Percentiles rank a stretch among this genome's conserved stretches.
phyloP scores from a whole-genome alignment of 768 basidiomycete genomes.

The Calocera viscosa region DNA sequence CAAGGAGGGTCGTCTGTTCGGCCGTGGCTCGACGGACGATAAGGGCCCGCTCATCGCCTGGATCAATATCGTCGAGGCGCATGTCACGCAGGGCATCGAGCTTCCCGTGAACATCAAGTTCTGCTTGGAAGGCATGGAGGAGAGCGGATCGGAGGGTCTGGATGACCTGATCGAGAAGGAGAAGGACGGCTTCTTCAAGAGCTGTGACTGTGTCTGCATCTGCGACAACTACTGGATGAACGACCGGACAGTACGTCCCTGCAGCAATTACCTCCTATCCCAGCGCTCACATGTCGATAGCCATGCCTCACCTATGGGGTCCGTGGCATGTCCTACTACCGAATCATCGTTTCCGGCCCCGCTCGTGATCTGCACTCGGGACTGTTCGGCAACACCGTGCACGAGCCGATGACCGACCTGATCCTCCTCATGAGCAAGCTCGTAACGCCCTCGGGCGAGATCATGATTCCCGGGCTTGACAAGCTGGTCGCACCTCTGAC shows the following conservation, averaged over 20 bases:
- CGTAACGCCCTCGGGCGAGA: constrained; percentile 63
- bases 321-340: constrained; percentile 79
- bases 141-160: constrained; percentile 80
- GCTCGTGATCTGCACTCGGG: constrained; percentile 84
- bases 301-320: constrained; percentile 78
- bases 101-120: constrained; percentile 83
- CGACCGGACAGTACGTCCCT: background rate
- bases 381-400: constrained; percentile 65
- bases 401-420: constrained; percentile 92
- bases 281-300: background rate
- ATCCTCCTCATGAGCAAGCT: constrained; percentile 73
- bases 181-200: constrained; percentile 63
- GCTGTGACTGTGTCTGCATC: constrained; percentile 88
- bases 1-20: constrained; percentile 52
- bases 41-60: constrained; percentile 83
- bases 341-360: constrained; percentile 69
- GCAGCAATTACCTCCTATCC: background rate
- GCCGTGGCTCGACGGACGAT: constrained; percentile 81
- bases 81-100: constrained; percentile 46
- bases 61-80: constrained; percentile 82
- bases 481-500: constrained; percentile 67
- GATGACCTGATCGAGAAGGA: constrained; percentile 75
- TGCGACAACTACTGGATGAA: constrained; percentile 21
- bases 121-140: constrained; percentile 97
- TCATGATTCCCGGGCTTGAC: constrained; percentile 79